Evolutionary conservation across 495 filamentous ascomycete species (phyloP), one percentile per base, ranked within the genome.

Genomic region (Penicillium pulvis): DNA sequence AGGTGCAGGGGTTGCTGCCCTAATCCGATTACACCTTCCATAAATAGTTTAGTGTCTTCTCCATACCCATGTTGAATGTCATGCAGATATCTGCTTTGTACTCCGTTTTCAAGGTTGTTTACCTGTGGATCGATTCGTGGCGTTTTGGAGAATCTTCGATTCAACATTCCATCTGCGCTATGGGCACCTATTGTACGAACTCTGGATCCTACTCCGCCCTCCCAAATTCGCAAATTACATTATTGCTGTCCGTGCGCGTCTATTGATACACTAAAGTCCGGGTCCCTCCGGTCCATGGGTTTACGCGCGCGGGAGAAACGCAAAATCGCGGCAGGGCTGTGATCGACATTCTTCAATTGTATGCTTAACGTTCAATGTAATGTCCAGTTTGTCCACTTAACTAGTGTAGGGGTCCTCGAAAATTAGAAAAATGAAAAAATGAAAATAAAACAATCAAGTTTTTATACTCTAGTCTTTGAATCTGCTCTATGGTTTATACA

Each of bases 211-310:
- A 9, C 23, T 10, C 16, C 26, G 9, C 5, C 11, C 3, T 8
- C 19, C 11, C 14, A 49, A 49, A 31, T 31, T 26, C n/a, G 46
- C 26, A 17, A 49, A 49, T 31, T 11, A 19, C 5, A 26, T 47
- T 47, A n/a, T 9, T 53, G 56, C 42, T 41, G 48, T 53, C 56
- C 56, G 56, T 58, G 56, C 56, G 50, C 56, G 56, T 45, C 56
- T 58, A 58, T 53, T 46, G 28, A 49, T 28, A 26, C 20, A n/a
- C 44, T 26, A 47, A 9, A 47, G 24, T 12, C 9, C 20, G 0
- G 19, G 44, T 28, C 20, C 44, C 44, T 47, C 42, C 20, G 24
- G 26, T 30, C 12, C 8, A 28, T 14, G 26, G n/a, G 26, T 49
- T 26, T 31, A 30, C 6, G 9, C 45, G 45, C 45, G 45, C 23